A percentile compares a stretch with the other conserved stretches of the same genome.
Evolutionary conservation across 352 stramenopile species (phyloP).

Genomic region (Globisporangium irregulare): DNA sequence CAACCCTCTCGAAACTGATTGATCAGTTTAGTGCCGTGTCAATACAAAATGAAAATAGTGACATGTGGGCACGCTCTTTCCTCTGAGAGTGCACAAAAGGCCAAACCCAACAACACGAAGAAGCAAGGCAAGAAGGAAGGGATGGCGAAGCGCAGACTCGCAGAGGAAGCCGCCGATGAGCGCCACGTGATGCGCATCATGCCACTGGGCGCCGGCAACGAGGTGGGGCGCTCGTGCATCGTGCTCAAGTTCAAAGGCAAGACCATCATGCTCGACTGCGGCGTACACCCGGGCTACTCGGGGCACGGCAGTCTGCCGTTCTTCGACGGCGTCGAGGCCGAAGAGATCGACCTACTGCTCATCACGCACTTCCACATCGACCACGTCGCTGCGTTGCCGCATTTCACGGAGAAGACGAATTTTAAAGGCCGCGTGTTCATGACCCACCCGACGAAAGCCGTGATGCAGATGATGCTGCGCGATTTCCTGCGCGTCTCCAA

Average conservation of each 20-base stretch:
- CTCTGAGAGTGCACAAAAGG: neutral
- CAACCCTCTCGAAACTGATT: neutral
- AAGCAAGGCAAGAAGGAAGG: neutral
- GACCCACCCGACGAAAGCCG: slow-evolving; percentile 99
- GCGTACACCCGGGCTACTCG: slow-evolving; percentile 91
- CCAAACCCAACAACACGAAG: neutral
- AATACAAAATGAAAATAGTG: neutral
- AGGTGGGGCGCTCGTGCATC: slow-evolving; percentile 99
- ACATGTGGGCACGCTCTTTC: neutral
- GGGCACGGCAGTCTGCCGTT: slow-evolving; percentile 97
- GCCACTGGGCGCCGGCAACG: slow-evolving; percentile 96
- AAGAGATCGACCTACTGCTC: slow-evolving; percentile 96
- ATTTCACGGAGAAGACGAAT: slow-evolving; percentile 98
- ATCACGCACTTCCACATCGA: slow-evolving; percentile 99
- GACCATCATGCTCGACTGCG: slow-evolving; percentile 95
- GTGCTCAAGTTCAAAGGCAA: slow-evolving; percentile 99
- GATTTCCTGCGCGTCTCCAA: slow-evolving; percentile 97
- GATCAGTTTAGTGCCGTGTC: neutral
- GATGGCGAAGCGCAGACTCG: slow-evolving; percentile 75
- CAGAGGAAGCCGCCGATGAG: slow-evolving; percentile 75
- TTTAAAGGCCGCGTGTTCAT: slow-evolving; percentile 99
- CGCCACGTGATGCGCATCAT: slow-evolving; percentile 92
- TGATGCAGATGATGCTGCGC: slow-evolving; percentile 97
- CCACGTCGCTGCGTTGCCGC: slow-evolving; percentile 97
- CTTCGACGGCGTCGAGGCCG: slow-evolving; percentile 96